These are phyloP conservation scores for Sclerotinia nivalis DNA, from an alignment of 2,329 filamentous ascomycete species.

Conservation along the genomic window DNA sequence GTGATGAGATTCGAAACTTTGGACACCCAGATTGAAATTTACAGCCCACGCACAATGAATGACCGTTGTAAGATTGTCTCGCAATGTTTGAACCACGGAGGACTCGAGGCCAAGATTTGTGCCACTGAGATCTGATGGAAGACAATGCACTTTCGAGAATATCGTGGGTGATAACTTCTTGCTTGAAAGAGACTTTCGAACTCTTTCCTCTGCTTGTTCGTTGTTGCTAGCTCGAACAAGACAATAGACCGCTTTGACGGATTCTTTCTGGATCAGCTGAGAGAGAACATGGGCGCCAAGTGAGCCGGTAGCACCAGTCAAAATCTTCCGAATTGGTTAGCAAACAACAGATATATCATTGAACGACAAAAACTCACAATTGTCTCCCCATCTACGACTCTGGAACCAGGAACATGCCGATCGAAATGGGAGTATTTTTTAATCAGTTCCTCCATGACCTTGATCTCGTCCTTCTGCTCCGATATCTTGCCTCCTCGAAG, in stretches of 20 bases:
- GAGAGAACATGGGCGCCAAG: constrained; percentile 62
- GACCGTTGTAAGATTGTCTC: constrained; percentile 44
- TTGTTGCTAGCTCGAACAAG: constrained; percentile 47
- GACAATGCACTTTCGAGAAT: constrained; percentile 42
- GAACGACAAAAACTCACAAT: constrained; percentile 23
- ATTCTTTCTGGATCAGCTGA: constrained; percentile 48
- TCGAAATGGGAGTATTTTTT: constrained; percentile 46
- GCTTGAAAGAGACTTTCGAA: not conserved
- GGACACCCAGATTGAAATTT: constrained; percentile 56
- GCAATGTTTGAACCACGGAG: constrained; percentile 38
- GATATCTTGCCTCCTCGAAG: constrained; percentile 45
- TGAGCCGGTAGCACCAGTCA: constrained; percentile 67
- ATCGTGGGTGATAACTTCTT: constrained; percentile 28
- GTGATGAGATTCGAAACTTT: constrained; percentile 50
- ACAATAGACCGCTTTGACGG: constrained; percentile 44
- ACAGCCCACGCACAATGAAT: constrained; percentile 58
- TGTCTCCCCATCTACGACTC: constrained; percentile 28
- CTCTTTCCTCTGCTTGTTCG: constrained; percentile 21
- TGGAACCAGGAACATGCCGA: constrained; percentile 28
- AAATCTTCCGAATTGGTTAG: constrained; percentile 40
- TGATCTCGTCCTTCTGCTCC: constrained; percentile 37
- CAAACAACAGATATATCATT: not conserved
- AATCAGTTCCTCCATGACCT: constrained; percentile 50
- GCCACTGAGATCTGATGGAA: constrained; percentile 45
- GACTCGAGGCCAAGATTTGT: constrained; percentile 45